Conservation (phyloP, 2,329 filamentous ascomycete species). For the Dichotomopilus funicola region DNA sequence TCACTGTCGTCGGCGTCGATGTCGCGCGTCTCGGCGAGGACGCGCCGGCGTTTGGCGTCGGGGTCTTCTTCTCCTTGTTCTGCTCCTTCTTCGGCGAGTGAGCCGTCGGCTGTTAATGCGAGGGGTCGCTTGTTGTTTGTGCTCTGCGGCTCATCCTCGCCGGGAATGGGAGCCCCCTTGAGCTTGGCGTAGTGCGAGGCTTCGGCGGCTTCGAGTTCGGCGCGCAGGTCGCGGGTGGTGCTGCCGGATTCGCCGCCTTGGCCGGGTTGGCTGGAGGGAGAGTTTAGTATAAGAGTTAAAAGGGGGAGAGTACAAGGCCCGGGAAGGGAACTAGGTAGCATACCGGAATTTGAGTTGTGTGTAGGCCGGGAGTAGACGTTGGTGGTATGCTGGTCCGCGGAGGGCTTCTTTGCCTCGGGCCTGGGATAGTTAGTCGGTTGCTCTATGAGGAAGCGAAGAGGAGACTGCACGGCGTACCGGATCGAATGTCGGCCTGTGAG, state of each 20-base stretch:
- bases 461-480: constrained; percentile 52
- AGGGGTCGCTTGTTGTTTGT: constrained; percentile 55
- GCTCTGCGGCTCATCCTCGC: constrained; percentile 40
- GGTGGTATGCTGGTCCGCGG: constrained; percentile 89
- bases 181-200: constrained; percentile 81
- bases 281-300: too few relatives aligned
- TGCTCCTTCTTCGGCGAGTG: constrained; percentile 23
- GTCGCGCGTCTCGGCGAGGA: constrained; percentile 81
- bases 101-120: constrained; percentile 40
- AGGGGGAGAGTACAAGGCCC: too few relatives aligned
- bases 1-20: constrained; percentile 74
- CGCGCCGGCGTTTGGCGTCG: constrained; percentile 75
- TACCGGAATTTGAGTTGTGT: constrained; percentile 85
- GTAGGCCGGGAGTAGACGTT: constrained; percentile 88
- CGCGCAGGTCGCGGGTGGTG: constrained; percentile 68
- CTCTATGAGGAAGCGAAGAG: neutral
- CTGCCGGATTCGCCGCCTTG: constrained; percentile 78
- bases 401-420: constrained; percentile 92
- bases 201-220: constrained; percentile 85
- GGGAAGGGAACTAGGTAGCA: too few relatives aligned
- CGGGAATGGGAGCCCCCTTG: constrained; percentile 51
- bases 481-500: constrained; percentile 88
- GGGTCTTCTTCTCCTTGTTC: constrained; percentile 54
- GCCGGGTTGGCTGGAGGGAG: constrained; percentile 59
- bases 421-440: constrained; percentile 38